A percentile compares a stretch with the other conserved stretches of the same genome.
These are phyloP conservation scores for Astrothelium macrocarpum DNA, from an alignment of 495 filamentous ascomycete genomes.

Conservation along the genomic window DNA sequence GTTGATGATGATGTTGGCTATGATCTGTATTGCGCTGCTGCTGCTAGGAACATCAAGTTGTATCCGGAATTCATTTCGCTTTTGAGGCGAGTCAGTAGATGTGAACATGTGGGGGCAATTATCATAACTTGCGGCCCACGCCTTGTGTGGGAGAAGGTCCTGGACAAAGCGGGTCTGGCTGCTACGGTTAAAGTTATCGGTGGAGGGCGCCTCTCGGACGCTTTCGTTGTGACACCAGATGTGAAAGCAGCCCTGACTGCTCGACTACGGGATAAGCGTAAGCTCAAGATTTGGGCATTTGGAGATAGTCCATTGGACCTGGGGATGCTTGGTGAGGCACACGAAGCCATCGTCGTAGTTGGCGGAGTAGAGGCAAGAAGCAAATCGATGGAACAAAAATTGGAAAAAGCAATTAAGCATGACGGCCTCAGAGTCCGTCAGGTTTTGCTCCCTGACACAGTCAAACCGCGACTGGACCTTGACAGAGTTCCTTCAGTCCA, in stretches of 20 bases:
- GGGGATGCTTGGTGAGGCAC: slow-evolving; percentile 45
- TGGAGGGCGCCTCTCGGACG: slow-evolving; percentile 43
- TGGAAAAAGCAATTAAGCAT: slow-evolving; percentile 39
- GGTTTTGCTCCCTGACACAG: slow-evolving; percentile 36
- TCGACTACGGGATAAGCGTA: slow-evolving; percentile 30
- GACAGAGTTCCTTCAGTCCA: slow-evolving; percentile 38
- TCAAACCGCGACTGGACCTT: slow-evolving; percentile 38
- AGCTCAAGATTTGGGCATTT: slow-evolving; percentile 47
- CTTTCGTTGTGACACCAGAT: slow-evolving; percentile 42
- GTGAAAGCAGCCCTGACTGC: slow-evolving; percentile 44
- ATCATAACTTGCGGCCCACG: slow-evolving; percentile 51
- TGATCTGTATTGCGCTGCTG: slow-evolving; percentile 38
- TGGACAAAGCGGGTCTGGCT: slow-evolving; percentile 39
- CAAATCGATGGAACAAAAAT: slow-evolving; percentile 44
- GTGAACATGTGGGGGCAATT: slow-evolving; percentile 41
- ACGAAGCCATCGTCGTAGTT: slow-evolving; percentile 51
- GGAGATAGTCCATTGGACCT: slow-evolving; percentile 55
- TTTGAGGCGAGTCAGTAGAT: slow-evolving; percentile 29
- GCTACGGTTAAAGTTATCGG: slow-evolving; percentile 45
- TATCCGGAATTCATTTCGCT: slow-evolving; percentile 42
- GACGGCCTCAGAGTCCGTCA: slow-evolving; percentile 39
- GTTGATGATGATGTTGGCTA: slow-evolving; percentile 35
- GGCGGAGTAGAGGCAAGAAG: slow-evolving; percentile 43
- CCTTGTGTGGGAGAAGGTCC: slow-evolving; percentile 48
- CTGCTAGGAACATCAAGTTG: slow-evolving; percentile 39